phyloP scores from a whole-genome alignment of 1,284 basidiomycete genomes.

The Ganoderma lucidum region DNA sequence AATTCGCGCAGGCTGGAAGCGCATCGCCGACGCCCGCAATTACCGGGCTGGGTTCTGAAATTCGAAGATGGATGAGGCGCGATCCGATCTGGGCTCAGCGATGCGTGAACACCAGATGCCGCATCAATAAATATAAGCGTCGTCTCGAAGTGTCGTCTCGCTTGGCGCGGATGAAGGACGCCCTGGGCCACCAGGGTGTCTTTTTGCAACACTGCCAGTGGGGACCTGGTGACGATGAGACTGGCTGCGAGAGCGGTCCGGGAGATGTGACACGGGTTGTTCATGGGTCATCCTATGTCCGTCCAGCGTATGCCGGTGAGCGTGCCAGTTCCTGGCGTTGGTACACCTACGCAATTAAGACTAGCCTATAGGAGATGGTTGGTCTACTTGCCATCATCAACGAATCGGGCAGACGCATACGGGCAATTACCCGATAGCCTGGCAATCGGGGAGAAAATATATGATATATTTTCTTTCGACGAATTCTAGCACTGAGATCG shows the following conservation, averaged over 20 bases:
- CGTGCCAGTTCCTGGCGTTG: neutral
- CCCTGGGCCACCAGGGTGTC: neutral
- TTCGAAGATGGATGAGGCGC: conserved; percentile 12
- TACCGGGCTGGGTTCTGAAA: conserved; percentile 20
- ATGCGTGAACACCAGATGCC: conserved; percentile 12
- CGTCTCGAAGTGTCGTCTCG: no score
- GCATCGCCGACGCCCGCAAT: conserved; percentile 24
- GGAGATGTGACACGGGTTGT: neutral
- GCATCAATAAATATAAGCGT: conserved; percentile 14
- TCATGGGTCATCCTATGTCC: neutral
- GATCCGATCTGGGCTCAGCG: conserved; percentile 29
- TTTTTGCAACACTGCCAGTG: neutral
- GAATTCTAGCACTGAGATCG: neutral
- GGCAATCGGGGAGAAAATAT: neutral
- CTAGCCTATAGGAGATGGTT: neutral
- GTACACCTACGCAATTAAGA: conserved; percentile 1
- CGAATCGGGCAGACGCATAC: neutral
- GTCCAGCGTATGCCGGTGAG: neutral
- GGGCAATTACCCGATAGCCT: neutral
- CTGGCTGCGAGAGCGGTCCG: neutral
- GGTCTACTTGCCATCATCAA: neutral
- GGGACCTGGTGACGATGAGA: neutral
- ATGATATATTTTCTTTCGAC: neutral
- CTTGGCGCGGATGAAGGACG: neutral
- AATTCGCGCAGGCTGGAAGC: conserved; percentile 12